These are phyloP conservation scores for Westerdykella sp. DNA, from an alignment of 2,329 filamentous ascomycete species.

Conservation along the genomic window DNA sequence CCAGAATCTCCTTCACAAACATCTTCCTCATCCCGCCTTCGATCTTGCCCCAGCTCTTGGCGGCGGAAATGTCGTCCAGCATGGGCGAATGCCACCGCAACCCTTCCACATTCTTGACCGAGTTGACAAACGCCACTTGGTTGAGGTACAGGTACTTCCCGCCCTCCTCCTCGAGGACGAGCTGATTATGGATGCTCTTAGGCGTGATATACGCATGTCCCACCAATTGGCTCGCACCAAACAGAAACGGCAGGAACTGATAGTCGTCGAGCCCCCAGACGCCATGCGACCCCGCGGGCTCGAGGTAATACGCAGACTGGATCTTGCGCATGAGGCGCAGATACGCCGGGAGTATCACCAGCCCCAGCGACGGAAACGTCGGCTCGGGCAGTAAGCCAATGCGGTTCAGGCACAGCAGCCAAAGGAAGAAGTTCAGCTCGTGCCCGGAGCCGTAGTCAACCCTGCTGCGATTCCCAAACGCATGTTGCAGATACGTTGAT, in stretches of 20 bases:
- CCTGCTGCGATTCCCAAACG: slow-evolving; percentile 71
- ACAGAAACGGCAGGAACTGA: slow-evolving; percentile 49
- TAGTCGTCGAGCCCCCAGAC: slow-evolving; percentile 51
- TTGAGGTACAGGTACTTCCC: slow-evolving; percentile 84
- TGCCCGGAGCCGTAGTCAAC: slow-evolving; percentile 98
- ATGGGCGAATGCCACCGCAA: slow-evolving; percentile 95
- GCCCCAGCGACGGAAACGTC: slow-evolving; percentile 68
- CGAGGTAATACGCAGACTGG: slow-evolving; percentile 90
- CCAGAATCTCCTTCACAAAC: slow-evolving; percentile 88
- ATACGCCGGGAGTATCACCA: slow-evolving; percentile 76
- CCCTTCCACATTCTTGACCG: slow-evolving; percentile 91
- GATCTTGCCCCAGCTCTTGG: slow-evolving; percentile 86
- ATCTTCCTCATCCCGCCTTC: slow-evolving; percentile 94
- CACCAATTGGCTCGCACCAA: slow-evolving; percentile 49
- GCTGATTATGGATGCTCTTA: slow-evolving; percentile 70
- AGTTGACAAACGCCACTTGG: slow-evolving; percentile 90
- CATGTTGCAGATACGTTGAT: slow-evolving; percentile 72
- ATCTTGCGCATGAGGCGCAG: slow-evolving; percentile 79
- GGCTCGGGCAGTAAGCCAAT: slow-evolving; percentile 56
- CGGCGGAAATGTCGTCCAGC: slow-evolving; percentile 93
- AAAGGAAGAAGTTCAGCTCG: slow-evolving; percentile 94
- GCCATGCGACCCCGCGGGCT: slow-evolving; percentile 58
- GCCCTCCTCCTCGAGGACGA: slow-evolving; percentile 80
- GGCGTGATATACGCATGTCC: slow-evolving; percentile 57
- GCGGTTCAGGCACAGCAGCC: slow-evolving; percentile 90